Conservation (phyloP, 225 moss, liverwort and hornwort species). For the Sphagnum contortum region DNA sequence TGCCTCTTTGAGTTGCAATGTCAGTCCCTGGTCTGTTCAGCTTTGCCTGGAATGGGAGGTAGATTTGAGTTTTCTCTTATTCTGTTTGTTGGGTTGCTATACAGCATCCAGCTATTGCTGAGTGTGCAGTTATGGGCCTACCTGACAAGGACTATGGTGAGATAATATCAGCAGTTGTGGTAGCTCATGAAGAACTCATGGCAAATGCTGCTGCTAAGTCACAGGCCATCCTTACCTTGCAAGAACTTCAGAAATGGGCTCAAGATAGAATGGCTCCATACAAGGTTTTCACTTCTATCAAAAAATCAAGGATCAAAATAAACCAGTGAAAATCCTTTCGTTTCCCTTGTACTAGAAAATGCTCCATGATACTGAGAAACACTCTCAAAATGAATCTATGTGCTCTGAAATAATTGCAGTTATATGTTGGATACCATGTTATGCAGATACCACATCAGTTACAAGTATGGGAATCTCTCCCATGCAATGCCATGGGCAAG, state of each 20-base stretch:
- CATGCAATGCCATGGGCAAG: conserved; percentile 69
- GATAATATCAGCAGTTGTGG: conserved; percentile 41
- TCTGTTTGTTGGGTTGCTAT: background rate
- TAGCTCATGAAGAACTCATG: conserved; percentile 33
- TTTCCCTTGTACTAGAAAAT: too few species aligned
- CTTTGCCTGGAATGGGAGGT: too few species aligned
- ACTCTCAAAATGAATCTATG: too few species aligned
- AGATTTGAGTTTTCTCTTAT: background rate
- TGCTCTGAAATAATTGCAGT: too few species aligned
- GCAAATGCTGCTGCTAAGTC: conserved; percentile 35
- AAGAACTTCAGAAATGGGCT: conserved; percentile 37
- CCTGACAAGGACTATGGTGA: conserved; percentile 56
- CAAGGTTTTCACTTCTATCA: conserved; percentile 23
- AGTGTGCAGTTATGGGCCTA: conserved; percentile 58
- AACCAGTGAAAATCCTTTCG: too few species aligned
- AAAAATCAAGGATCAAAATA: too few species aligned
- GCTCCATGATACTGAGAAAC: too few species aligned
- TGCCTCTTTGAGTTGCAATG: too few species aligned
- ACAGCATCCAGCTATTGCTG: conserved; percentile 55
- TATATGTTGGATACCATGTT: background rate
- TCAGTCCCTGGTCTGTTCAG: too few species aligned
- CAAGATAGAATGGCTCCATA: conserved; percentile 53
- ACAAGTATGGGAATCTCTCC: conserved; percentile 39
- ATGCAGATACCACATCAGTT: conserved; percentile 51
- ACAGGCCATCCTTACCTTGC: conserved; percentile 32